Conservation (phyloP, 169 alveolate species). For the Plasmodium vivax region DNA sequence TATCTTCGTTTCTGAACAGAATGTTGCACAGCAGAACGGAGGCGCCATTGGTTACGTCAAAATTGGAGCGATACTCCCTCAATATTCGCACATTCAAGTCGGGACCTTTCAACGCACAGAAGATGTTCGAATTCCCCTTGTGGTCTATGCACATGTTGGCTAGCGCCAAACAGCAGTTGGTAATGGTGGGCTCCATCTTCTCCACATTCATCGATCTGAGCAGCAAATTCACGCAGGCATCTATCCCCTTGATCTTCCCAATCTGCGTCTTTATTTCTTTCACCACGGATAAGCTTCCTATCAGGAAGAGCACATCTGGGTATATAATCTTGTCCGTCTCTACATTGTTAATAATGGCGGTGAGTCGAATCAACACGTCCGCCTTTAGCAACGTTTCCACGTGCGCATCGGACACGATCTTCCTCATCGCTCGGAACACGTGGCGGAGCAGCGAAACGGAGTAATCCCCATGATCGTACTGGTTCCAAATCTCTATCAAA, state of each 20-base stretch:
- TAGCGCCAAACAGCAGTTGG: conserved; percentile 91
- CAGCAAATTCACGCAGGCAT: conserved; percentile 82
- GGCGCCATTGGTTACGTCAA: conserved; percentile 91
- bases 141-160: conserved; percentile 91
- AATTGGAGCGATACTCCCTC: conserved; percentile 81
- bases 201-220: conserved; percentile 79
- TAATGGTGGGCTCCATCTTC: conserved; percentile 83
- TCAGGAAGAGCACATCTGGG: conserved; percentile 89
- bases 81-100: conserved; percentile 86
- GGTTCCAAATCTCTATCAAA: conserved; percentile 86
- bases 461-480: conserved; percentile 84
- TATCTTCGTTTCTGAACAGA: conserved; percentile 88
- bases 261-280: conserved; percentile 85
- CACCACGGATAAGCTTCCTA: conserved; percentile 89
- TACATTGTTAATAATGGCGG: conserved; percentile 64
- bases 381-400: conserved; percentile 84
- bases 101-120: conserved; percentile 89
- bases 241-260: conserved; percentile 78
- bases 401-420: conserved; percentile 88
- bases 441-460: conserved; percentile 83
- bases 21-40: conserved; percentile 89
- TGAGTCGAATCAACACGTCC: conserved; percentile 77
- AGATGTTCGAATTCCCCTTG: conserved; percentile 84
- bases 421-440: conserved; percentile 87
- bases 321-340: conserved; percentile 81